Evolutionary conservation across 2,329 filamentous ascomycete species (phyloP).

Genomic region (Taxawa tesnikishii): DNA sequence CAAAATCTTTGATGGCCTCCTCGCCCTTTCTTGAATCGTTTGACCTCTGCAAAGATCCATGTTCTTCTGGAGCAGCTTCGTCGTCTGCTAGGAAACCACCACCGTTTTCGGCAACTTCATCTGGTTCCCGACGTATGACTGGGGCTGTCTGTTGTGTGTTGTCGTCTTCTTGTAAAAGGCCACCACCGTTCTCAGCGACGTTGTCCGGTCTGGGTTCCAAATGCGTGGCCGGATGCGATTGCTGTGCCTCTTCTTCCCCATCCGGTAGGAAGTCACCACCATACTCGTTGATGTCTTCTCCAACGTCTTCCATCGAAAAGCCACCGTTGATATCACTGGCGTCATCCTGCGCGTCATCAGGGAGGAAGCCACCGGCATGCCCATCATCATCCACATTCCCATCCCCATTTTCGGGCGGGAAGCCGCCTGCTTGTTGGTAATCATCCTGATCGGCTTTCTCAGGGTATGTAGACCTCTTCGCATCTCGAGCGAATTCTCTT

Average conservation of each 20-base stretch:
- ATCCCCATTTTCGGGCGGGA: conserved; percentile 8
- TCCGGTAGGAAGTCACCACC: conserved; percentile 11
- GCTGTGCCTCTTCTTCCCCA: no score
- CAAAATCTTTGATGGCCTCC: no score
- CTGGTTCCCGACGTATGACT: no score
- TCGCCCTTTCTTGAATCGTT: no score
- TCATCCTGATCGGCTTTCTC: no score
- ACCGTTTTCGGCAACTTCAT: conserved; percentile 5
- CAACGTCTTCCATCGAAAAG: conserved; percentile 13
- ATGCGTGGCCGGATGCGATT: conserved; percentile 4
- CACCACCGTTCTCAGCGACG: no score
- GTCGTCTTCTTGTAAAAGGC: conserved; percentile 10
- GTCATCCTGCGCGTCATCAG: conserved; percentile 11
- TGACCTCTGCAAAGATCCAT: conserved; percentile 5
- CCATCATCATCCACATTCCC: conserved; percentile 15
- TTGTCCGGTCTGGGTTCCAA: no score
- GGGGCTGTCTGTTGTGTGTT: no score
- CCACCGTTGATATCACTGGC: conserved; percentile 16
- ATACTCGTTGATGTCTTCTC: conserved; percentile 8
- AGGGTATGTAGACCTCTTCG: no score
- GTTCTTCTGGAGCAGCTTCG: conserved; percentile 4
- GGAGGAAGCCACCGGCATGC: background rate
- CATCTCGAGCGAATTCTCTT: no score
- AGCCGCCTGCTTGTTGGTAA: conserved; percentile 9
- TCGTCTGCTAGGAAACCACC: conserved; percentile 8